Percentiles rank a stretch among this genome's conserved stretches.
Conservation (phyloP, 805 yeast species). For the Metschnikowia bowlesiae region DNA sequence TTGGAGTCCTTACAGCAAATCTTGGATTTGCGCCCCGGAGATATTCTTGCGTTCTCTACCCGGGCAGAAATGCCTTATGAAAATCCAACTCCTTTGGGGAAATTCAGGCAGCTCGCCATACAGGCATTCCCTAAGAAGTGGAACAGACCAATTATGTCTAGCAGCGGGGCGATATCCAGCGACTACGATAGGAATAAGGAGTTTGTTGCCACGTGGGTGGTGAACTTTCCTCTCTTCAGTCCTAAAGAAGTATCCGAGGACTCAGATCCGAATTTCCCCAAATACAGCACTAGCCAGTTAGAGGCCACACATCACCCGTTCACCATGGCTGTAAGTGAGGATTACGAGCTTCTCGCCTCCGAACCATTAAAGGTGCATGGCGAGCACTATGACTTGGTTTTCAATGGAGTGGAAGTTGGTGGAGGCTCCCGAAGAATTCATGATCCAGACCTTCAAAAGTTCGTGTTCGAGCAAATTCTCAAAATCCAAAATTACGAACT, state of each 20-base stretch:
- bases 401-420: constrained; percentile 93
- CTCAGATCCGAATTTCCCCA: constrained; percentile 47
- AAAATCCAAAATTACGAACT: constrained; percentile 52
- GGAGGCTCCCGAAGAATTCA: constrained; percentile 97
- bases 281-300: constrained; percentile 44
- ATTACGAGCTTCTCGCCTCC: constrained; percentile 50
- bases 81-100: constrained; percentile 93
- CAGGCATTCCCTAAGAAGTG: constrained; percentile 47
- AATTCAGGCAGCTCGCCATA: constrained; percentile 71
- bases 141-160: constrained; percentile 36
- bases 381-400: constrained; percentile 89
- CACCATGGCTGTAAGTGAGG: constrained; percentile 80
- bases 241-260: constrained; percentile 49
- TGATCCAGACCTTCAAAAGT: constrained; percentile 73
- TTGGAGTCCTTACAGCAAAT: constrained; percentile 13
- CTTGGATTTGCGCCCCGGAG: constrained; percentile 57
- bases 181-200: constrained; percentile 25
- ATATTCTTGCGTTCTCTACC: constrained; percentile 74
- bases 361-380: constrained; percentile 70
- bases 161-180: constrained; percentile 10
- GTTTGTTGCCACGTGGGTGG: constrained; percentile 76
- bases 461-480: constrained; percentile 62
- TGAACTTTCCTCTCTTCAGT: constrained; percentile 87
- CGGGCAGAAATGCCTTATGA: constrained; percentile 70
- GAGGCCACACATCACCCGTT: constrained; percentile 95